These are phyloP conservation scores for Phialocephala sp. DNA, from an alignment of 2,329 filamentous ascomycete species.

Conservation along the genomic window DNA sequence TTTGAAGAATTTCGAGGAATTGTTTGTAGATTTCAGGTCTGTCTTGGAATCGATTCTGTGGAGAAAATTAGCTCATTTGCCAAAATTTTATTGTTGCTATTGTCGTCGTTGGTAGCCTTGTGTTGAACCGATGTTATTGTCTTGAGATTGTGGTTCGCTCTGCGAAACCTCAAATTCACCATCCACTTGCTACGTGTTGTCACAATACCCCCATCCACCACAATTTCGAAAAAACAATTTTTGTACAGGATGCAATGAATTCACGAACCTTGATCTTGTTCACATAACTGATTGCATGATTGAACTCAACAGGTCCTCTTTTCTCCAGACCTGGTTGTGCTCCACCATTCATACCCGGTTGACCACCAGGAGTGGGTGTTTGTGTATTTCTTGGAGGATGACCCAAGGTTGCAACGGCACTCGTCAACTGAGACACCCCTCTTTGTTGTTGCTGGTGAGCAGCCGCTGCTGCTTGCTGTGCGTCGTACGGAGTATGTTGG, in stretches of 20 bases:
- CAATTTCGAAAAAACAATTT: background rate
- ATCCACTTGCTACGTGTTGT: background rate
- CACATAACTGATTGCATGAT: conserved; percentile 98
- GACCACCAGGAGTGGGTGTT: conserved; percentile 63
- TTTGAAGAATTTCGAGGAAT: conserved; percentile 96
- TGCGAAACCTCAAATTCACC: background rate
- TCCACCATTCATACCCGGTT: conserved; percentile 65
- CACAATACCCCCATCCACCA: background rate
- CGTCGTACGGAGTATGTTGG: conserved; percentile 47
- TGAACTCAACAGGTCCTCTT: conserved; percentile 95
- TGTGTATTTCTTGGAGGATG: conserved; percentile 59
- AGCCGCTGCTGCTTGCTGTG: conserved; percentile 47
- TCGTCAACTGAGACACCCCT: conserved; percentile 69
- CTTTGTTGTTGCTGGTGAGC: conserved; percentile 68
- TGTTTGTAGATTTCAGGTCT: conserved; percentile 99
- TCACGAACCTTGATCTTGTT: conserved; percentile 93
- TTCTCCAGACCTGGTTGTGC: conserved; percentile 75
- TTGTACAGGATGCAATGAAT: conserved; percentile 12
- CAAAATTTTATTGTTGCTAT: background rate
- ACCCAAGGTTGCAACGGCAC: conserved; percentile 54
- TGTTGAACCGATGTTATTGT: background rate
- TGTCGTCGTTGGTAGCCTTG: background rate
- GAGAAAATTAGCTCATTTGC: conserved; percentile 19
- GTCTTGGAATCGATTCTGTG: conserved; percentile 93
- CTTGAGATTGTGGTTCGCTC: background rate